phyloP scores from a whole-genome alignment of 768 basidiomycete genomes.

The Leccinum incarnatum region DNA sequence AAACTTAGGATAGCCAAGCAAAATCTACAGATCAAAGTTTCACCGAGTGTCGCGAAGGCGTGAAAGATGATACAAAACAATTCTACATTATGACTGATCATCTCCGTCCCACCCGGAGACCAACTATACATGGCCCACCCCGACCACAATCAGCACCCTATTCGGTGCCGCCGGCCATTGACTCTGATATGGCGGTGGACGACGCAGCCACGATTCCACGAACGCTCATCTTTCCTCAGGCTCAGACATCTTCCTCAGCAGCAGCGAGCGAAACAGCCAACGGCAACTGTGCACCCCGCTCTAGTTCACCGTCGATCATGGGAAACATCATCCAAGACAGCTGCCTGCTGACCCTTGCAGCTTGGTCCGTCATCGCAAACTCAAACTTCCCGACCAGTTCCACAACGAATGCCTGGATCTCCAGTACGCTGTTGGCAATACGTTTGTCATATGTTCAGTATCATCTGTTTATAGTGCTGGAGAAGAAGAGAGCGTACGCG shows the following conservation, averaged over 20 bases:
- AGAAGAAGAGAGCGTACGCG: neutral
- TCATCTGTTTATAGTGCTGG: neutral
- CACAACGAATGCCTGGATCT: constrained; percentile 11
- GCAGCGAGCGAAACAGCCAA: constrained; percentile 5
- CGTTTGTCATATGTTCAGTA: neutral
- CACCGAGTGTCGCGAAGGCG: no score
- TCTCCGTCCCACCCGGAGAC: no score
- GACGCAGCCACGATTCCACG: no score
- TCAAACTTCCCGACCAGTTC: constrained; percentile 55
- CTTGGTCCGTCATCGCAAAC: constrained; percentile 29
- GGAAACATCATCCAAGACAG: constrained; percentile 31
- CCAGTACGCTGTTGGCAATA: neutral
- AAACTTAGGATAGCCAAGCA: no score
- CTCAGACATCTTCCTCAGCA: neutral
- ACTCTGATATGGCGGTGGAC: no score
- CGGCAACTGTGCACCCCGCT: constrained; percentile 29
- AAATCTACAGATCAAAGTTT: no score
- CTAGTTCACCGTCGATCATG: constrained; percentile 31
- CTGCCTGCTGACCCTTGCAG: constrained; percentile 26
- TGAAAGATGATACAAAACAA: no score
- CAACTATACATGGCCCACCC: no score
- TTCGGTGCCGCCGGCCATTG: no score
- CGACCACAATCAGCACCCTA: no score
- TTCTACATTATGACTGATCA: no score
- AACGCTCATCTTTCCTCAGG: no score